Percentiles rank a stretch among this genome's conserved stretches.
These are phyloP conservation scores for Verticillium klebahnii DNA, from an alignment of 2,329 filamentous ascomycete species.

Conservation along the genomic window DNA sequence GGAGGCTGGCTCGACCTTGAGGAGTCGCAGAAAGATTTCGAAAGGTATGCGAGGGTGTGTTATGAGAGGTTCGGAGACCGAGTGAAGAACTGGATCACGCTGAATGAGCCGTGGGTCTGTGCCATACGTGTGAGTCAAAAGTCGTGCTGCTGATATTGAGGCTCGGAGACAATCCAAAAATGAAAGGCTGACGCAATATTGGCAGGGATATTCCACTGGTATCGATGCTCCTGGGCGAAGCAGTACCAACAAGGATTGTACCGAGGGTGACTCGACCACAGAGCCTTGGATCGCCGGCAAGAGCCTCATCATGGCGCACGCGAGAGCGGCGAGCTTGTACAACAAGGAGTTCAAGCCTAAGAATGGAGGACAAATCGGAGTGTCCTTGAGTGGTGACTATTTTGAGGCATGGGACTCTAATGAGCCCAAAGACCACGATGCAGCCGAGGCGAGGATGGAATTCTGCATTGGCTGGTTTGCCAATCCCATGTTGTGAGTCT, in stretches of 20 bases:
- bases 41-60: slow-evolving; percentile 70
- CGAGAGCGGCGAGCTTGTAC: slow-evolving; percentile 74
- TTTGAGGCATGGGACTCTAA: slow-evolving; percentile 68
- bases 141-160: neutral
- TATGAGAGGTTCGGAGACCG: slow-evolving; percentile 66
- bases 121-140: slow-evolving; percentile 52
- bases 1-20: slow-evolving; percentile 74
- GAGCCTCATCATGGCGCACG: slow-evolving; percentile 77
- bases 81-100: slow-evolving; percentile 85
- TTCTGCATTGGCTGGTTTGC: slow-evolving; percentile 87
- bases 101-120: slow-evolving; percentile 87
- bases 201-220: slow-evolving; percentile 65
- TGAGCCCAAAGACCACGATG: slow-evolving; percentile 70
- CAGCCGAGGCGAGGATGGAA: slow-evolving; percentile 75
- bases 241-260: slow-evolving; percentile 58
- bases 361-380: slow-evolving; percentile 74
- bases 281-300: slow-evolving; percentile 84
- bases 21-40: slow-evolving; percentile 79
- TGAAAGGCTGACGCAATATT: neutral
- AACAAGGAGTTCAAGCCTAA: slow-evolving; percentile 76
- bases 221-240: slow-evolving; percentile 72
- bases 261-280: slow-evolving; percentile 66
- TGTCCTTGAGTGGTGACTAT: slow-evolving; percentile 83
- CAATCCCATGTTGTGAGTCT: slow-evolving; percentile 65
- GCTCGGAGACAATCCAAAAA: neutral